Conservation (phyloP, 2,329 filamentous ascomycete genomes). For the Fusarium sp. region DNA sequence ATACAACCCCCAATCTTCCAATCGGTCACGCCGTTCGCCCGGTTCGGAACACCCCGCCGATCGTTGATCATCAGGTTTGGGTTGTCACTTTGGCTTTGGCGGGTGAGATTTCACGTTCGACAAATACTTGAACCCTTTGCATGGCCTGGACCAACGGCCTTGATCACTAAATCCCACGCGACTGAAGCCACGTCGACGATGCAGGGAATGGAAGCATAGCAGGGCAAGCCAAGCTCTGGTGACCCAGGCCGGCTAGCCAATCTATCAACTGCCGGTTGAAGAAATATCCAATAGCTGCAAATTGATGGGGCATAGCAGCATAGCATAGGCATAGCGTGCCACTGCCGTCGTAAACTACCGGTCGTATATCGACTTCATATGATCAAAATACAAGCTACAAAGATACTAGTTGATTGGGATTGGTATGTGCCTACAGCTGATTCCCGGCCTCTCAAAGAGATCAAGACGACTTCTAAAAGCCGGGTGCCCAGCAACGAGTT, state of each 20-base stretch:
- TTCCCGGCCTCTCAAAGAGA: slow-evolving; percentile 66
- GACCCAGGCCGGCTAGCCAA: slow-evolving; percentile 12
- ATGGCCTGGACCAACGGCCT: slow-evolving; percentile 1
- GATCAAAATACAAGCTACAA: neutral
- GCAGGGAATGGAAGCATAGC: slow-evolving; percentile 2
- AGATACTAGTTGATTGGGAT: neutral
- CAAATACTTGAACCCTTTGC: neutral
- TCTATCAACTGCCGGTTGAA: slow-evolving; percentile 32
- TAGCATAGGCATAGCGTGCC: neutral
- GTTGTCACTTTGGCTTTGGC: neutral
- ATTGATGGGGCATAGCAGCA: neutral
- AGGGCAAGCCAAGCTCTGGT: neutral
- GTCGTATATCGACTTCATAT: neutral
- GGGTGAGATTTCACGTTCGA: slow-evolving; percentile 23
- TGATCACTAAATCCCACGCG: slow-evolving; percentile 32
- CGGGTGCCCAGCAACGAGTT: slow-evolving; percentile 69
- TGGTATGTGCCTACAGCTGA: slow-evolving; percentile 68
- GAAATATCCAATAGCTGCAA: neutral
- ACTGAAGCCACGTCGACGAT: slow-evolving; percentile 24
- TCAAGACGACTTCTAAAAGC: slow-evolving; percentile 67
- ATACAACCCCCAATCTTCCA: slow-evolving; percentile 25
- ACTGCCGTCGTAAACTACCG: slow-evolving; percentile 4
- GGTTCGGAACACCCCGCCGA: slow-evolving; percentile 34
- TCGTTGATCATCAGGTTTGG: slow-evolving; percentile 30
- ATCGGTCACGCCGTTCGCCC: slow-evolving; percentile 42